phyloP scores from a whole-genome alignment of 108 stramenopile genomes.

The Asterionellopsis glacialis region DNA sequence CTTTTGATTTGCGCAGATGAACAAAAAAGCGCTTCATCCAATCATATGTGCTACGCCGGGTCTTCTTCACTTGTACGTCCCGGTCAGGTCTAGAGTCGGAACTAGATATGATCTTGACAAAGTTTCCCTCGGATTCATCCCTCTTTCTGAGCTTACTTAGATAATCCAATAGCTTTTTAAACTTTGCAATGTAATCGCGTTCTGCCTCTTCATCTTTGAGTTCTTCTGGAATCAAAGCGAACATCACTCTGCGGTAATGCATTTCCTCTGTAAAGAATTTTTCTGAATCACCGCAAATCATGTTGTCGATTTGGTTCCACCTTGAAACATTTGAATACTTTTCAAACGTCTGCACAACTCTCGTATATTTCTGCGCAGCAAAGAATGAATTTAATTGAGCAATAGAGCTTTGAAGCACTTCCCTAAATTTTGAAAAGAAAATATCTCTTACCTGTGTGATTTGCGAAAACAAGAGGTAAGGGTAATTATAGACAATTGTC shows the following conservation, averaged over 20 bases:
- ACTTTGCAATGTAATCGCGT: slow-evolving; percentile 63
- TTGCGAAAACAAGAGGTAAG: slow-evolving; percentile 38
- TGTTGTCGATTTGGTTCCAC: slow-evolving; percentile 83
- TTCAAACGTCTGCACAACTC: slow-evolving; percentile 76
- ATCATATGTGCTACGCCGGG: slow-evolving; percentile 20
- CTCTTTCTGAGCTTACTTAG: slow-evolving; percentile 62
- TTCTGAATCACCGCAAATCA: slow-evolving; percentile 73
- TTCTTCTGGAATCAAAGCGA: slow-evolving; percentile 65
- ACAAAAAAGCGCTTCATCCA: slow-evolving; percentile 56
- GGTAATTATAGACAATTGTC: slow-evolving; percentile 1
- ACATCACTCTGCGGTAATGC: slow-evolving; percentile 69
- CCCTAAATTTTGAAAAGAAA: not conserved
- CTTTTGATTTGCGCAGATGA: slow-evolving; percentile 46
- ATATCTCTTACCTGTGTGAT: slow-evolving; percentile 42
- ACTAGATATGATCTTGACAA: slow-evolving; percentile 34
- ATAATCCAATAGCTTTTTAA: slow-evolving; percentile 63
- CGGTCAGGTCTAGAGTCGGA: slow-evolving; percentile 23
- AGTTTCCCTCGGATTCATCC: slow-evolving; percentile 24
- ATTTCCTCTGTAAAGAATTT: slow-evolving; percentile 55
- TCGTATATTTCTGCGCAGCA: slow-evolving; percentile 23
- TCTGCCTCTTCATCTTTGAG: slow-evolving; percentile 50
- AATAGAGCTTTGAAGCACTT: not conserved
- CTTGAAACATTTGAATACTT: slow-evolving; percentile 71
- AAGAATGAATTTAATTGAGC: slow-evolving; percentile 11
- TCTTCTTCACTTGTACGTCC: not conserved